These are phyloP conservation scores for Phaeolepiota aurea DNA, from an alignment of 768 basidiomycete species.

Conservation along the genomic window DNA sequence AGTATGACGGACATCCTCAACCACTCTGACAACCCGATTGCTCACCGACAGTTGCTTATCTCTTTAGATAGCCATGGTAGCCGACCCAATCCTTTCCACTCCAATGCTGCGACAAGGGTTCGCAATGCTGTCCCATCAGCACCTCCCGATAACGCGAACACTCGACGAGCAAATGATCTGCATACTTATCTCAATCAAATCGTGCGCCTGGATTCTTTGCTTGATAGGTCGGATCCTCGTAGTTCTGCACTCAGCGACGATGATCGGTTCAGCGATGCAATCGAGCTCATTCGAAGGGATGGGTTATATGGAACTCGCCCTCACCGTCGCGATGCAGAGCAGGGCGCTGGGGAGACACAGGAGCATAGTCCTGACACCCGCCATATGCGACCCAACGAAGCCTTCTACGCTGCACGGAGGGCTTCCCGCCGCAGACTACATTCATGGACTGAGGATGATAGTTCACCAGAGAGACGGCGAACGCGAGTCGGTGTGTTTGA, in stretches of 20 bases:
- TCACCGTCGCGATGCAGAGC: too few species aligned
- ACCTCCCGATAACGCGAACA: not conserved
- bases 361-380: constrained; percentile 10
- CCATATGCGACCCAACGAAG: not conserved
- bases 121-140: too few species aligned
- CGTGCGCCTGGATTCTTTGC: constrained; percentile 18
- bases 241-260: constrained; percentile 1
- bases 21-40: too few species aligned
- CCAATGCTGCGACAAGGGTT: too few species aligned
- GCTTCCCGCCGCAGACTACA: too few species aligned
- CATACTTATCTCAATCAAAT: constrained; percentile 14
- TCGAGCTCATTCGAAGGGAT: constrained; percentile 24
- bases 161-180: not conserved
- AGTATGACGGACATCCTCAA: too few species aligned
- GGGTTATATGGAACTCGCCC: constrained; percentile 18
- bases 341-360: constrained; percentile 17
- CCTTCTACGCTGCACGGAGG: not conserved
- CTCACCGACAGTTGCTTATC: too few species aligned
- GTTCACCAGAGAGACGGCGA: too few species aligned
- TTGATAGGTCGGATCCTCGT: constrained; percentile 7
- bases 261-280: constrained; percentile 19
- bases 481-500: too few species aligned
- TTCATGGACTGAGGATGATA: too few species aligned
- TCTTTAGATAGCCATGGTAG: too few species aligned
- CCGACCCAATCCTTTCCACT: too few species aligned